These are phyloP conservation scores for Stachybotrys echinatus DNA, from an alignment of 2,329 filamentous ascomycete species.

Conservation along the genomic window DNA sequence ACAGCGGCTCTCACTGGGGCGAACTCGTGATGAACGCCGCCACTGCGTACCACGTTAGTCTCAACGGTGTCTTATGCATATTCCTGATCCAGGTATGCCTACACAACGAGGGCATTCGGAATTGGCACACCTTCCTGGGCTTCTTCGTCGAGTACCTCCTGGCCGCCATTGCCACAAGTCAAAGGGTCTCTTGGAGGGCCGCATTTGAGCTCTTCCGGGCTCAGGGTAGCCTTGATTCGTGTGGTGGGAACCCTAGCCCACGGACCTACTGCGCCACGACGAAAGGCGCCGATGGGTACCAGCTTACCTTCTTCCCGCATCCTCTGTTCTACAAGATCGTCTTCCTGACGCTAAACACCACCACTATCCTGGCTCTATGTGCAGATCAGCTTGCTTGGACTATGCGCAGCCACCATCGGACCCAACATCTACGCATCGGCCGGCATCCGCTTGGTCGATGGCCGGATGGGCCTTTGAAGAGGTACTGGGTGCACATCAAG, in stretches of 20 bases:
- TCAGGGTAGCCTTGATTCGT: constrained; percentile 23
- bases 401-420: constrained; percentile 25
- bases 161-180: constrained; percentile 29
- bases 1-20: constrained; percentile 31
- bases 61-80: constrained; percentile 31
- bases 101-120: constrained; percentile 32
- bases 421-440: constrained; percentile 23
- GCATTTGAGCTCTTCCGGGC: constrained; percentile 27
- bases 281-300: constrained; percentile 24
- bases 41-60: constrained; percentile 29
- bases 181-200: constrained; percentile 27
- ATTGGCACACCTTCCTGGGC: constrained; percentile 34
- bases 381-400: constrained; percentile 31
- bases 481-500: constrained; percentile 21
- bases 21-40: constrained; percentile 32
- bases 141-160: constrained; percentile 32
- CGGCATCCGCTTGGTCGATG: constrained; percentile 23
- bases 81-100: constrained; percentile 30
- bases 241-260: constrained; percentile 30
- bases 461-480: constrained; percentile 20
- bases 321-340: constrained; percentile 31
- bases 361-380: constrained; percentile 27
- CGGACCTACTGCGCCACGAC: constrained; percentile 31
- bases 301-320: constrained; percentile 30
- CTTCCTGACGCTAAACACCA: constrained; percentile 28